These are phyloP conservation scores for Ilex aquifolium DNA, from an alignment of 257 asterid species.

Conservation along the genomic window DNA sequence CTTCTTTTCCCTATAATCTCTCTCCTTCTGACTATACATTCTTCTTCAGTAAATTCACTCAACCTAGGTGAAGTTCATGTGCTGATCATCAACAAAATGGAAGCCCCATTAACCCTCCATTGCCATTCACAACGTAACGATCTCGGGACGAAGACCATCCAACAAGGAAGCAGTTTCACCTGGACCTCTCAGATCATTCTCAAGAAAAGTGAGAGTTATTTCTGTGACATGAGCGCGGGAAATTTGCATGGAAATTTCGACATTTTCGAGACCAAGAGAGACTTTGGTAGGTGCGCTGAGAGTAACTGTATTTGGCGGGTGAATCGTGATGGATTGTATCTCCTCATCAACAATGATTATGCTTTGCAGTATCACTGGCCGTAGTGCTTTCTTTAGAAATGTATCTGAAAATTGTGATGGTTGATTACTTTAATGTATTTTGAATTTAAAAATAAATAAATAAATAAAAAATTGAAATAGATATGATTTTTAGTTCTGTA, in stretches of 20 bases:
- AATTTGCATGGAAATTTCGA: neutral
- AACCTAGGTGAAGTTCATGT: neutral
- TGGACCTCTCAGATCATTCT: neutral
- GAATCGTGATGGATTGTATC: neutral
- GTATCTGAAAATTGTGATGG: no score
- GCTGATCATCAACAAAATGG: neutral
- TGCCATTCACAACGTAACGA: neutral
- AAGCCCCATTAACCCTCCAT: neutral
- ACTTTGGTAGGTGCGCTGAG: neutral
- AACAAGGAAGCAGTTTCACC: neutral
- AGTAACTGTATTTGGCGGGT: neutral
- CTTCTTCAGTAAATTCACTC: neutral
- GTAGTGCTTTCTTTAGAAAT: no score
- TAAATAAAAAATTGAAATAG: no score
- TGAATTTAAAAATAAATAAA: no score
- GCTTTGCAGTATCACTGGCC: no score
- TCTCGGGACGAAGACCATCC: neutral
- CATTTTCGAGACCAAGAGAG: neutral
- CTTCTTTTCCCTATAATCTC: neutral
- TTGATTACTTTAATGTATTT: no score
- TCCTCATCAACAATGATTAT: neutral
- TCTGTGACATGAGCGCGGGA: neutral
- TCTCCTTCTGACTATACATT: neutral
- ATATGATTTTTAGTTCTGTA: no score
- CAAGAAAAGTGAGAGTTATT: neutral